Evolutionary conservation across 257 asterid genomes (phyloP).

Genomic region (Solanum medicagineum): DNA sequence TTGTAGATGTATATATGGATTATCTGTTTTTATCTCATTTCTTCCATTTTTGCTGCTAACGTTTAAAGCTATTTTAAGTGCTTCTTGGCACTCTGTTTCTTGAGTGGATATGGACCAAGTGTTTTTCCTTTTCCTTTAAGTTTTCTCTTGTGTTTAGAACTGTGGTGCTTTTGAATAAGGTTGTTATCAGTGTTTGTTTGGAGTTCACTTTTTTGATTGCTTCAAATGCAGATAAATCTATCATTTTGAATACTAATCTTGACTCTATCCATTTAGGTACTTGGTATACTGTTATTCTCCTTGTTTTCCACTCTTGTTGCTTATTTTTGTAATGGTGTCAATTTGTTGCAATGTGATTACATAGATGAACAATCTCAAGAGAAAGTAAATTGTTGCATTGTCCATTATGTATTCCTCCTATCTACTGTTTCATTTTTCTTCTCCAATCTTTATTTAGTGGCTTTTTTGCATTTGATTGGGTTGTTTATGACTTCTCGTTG

Average conservation of each 20-base stretch:
- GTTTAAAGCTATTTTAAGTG: background rate
- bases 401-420: background rate
- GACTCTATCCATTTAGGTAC: background rate
- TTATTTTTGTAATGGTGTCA: background rate
- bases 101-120: background rate
- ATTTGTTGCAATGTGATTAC: background rate
- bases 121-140: background rate
- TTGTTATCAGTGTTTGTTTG: constrained; percentile 22
- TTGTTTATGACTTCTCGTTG: background rate
- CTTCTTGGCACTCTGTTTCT: background rate
- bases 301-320: background rate
- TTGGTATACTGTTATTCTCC: background rate
- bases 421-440: background rate
- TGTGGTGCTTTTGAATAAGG: constrained; percentile 4
- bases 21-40: background rate
- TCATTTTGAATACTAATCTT: constrained; percentile 21
- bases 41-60: no score
- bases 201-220: constrained; percentile 39
- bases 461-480: background rate
- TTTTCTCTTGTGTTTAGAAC: background rate
- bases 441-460: background rate
- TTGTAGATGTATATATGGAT: background rate
- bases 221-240: constrained; percentile 31
- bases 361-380: background rate
- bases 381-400: background rate